A percentile compares a stretch with the other conserved stretches of the same genome.
These are phyloP conservation scores for Xerocomus spinulosus DNA, from an alignment of 768 basidiomycete species.

Conservation along the genomic window DNA sequence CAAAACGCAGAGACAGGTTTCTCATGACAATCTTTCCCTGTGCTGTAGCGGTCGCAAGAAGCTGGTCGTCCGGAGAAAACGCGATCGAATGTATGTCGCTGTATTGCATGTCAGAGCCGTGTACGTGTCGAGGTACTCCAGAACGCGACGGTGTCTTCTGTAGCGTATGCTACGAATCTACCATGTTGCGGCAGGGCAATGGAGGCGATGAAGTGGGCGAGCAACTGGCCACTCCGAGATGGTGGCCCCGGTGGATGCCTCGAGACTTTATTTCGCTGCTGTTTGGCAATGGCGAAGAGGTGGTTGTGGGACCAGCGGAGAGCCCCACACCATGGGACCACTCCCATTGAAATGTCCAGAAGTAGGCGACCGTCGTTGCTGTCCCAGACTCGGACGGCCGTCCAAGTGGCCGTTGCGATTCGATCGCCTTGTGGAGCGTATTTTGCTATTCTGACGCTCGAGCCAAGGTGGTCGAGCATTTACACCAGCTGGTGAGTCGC, in stretches of 20 bases:
- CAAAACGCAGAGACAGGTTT: too few species aligned
- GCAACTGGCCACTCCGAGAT: neutral
- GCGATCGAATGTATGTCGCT: neutral
- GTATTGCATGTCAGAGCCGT: neutral
- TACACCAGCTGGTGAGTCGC: neutral
- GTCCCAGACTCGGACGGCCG: neutral
- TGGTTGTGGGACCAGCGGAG: neutral
- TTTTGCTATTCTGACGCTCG: neutral
- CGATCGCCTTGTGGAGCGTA: neutral
- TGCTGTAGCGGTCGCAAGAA: neutral
- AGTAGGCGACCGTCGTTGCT: too few species aligned
- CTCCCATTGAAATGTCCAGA: too few species aligned
- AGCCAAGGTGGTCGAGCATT: neutral
- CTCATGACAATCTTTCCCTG: neutral
- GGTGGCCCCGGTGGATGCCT: neutral
- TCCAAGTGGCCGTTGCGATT: conserved; percentile 1
- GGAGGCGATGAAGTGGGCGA: neutral
- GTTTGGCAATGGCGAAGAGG: neutral
- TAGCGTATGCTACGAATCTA: neutral
- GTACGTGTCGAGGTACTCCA: conserved; percentile 6
- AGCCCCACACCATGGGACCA: too few species aligned
- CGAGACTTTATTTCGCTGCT: neutral
- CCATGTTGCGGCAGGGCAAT: neutral
- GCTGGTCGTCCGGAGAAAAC: neutral
- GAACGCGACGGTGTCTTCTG: neutral